Evolutionary conservation across 1,284 basidiomycete species (phyloP).

Genomic region (Athelia psychrophila): DNA sequence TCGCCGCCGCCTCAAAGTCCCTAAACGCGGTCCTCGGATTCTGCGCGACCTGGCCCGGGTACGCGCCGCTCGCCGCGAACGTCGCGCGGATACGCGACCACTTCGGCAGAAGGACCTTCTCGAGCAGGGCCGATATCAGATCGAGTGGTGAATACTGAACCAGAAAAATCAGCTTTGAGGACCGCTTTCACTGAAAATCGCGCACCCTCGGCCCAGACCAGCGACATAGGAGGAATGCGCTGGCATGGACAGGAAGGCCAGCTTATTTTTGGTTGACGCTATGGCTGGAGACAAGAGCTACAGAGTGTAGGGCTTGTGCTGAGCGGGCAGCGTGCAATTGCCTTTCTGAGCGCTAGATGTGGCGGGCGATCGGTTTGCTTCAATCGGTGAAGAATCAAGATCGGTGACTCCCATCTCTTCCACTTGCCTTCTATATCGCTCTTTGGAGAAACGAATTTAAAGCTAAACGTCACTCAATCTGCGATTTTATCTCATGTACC

Average conservation of each 20-base stretch:
- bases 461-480: too few species aligned
- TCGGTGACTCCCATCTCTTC: too few species aligned
- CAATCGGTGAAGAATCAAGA: too few species aligned
- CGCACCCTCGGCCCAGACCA: slow-evolving; percentile 92
- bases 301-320: too few species aligned
- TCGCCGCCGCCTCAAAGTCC: slow-evolving; percentile 82
- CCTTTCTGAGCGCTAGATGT: too few species aligned
- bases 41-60: slow-evolving; percentile 55
- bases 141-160: slow-evolving; percentile 95
- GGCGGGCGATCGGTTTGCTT: too few species aligned
- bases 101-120: slow-evolving; percentile 20
- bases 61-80: slow-evolving; percentile 66
- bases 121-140: slow-evolving; percentile 93
- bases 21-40: slow-evolving; percentile 84
- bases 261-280: slow-evolving; percentile 65
- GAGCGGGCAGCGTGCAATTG: too few species aligned
- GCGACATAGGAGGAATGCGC: slow-evolving; percentile 94
- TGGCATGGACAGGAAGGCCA: slow-evolving; percentile 82
- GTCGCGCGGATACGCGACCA: slow-evolving; percentile 77
- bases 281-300: too few species aligned
- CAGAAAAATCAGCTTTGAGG: slow-evolving; percentile 1
- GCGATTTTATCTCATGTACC: too few species aligned
- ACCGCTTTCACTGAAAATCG: slow-evolving; percentile 5
- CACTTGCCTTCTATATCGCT: too few species aligned
- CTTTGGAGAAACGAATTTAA: too few species aligned